phyloP scores from a whole-genome alignment of 441 rosid genomes.

The Hura crepitans region DNA sequence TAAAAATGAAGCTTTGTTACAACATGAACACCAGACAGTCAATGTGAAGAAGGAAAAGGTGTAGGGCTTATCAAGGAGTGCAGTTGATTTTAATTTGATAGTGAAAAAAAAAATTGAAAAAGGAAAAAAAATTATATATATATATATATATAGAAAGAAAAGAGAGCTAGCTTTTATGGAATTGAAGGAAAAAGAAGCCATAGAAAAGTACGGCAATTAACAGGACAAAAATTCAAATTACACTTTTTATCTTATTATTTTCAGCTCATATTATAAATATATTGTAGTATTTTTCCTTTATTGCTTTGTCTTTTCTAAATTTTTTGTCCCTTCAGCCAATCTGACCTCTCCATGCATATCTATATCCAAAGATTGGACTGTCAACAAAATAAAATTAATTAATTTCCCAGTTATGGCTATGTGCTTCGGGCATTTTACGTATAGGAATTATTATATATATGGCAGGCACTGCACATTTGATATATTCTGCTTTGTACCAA shows the following conservation, averaged over 20 bases:
- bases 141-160: not conserved
- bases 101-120: not conserved
- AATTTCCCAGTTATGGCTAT: too few relatives aligned
- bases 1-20: constrained; percentile 20
- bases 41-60: constrained; percentile 27
- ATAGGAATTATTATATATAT: too few relatives aligned
- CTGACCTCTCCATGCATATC: not conserved
- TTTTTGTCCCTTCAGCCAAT: not conserved
- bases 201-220: not conserved
- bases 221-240: constrained; percentile 13
- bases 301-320: constrained; percentile 17
- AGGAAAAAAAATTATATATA: too few relatives aligned
- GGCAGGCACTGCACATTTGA: not conserved
- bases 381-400: too few relatives aligned
- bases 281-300: not conserved
- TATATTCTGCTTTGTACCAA: not conserved
- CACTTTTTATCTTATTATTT: not conserved
- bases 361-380: not conserved
- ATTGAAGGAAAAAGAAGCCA: not conserved
- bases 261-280: not conserved
- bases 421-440: too few relatives aligned
- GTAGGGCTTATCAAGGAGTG: constrained; percentile 1
- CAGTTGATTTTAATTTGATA: constrained; percentile 16
- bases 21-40: constrained; percentile 26
- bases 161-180: not conserved